Evolutionary conservation across 257 asterid genomes (phyloP), one percentile per base, ranked within the genome.

Genomic region (Echites panduratus): DNA sequence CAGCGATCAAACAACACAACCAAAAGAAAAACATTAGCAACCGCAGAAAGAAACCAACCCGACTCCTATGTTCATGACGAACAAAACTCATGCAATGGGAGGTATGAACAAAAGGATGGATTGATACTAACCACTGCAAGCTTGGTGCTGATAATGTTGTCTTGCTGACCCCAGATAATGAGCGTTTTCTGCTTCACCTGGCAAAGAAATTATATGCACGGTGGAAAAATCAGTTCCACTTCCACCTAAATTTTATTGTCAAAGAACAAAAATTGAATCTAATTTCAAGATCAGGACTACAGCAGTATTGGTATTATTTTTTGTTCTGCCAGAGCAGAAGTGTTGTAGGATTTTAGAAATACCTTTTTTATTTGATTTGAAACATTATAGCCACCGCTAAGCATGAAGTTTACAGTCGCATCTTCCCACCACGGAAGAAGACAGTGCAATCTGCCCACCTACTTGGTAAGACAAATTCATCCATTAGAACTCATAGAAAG

Each of bases 351-450:
- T 24, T 29, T 10, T 45, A 24, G 26, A n/a, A n/a, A n/a, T 77
- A 85, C 96, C 87, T 75, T 68, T 76, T 85, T 81, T 61, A 90
- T 86, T 73, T 77, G 87, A 70, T 81, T 83, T 7, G 78, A 72
- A 66, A 90, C 95, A 41, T 85, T 82, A 73, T 90, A 90, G 66
- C 95, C 93, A 14, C 96, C 96, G 59, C 95, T 90, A 47, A 87
- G 84, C 92, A 90, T 90, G 61, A 82, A 90, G 67, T 83, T 77
- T 12, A 88, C 95, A 0, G 88, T 90, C 43, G 93, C 86, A 71
- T 86, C 95, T 79, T 90, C 91, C 96, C 96, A 90, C 96, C 96
- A 90, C 7, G 96, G 95, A 79, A 88, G 73, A 72, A 86, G 87
- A 78, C 96, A 90, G 80, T 90, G 96, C 40, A 90, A 89, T 26